Evolutionary conservation across 345 rosid species (phyloP), one percentile per base, ranked within the genome.

Genomic region (Eucalyptus polyanthemos): DNA sequence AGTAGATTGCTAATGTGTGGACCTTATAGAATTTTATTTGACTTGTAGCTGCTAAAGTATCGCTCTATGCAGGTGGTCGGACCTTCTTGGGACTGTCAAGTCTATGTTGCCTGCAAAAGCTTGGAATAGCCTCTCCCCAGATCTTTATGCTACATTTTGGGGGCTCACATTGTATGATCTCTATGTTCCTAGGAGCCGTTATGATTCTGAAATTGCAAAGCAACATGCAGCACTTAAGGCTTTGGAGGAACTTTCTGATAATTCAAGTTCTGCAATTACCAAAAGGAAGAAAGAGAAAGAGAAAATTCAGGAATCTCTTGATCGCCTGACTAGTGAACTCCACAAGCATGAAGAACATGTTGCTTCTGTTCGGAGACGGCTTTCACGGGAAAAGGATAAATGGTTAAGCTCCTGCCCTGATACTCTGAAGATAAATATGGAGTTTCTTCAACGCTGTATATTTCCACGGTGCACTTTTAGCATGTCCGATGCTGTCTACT

Each of bases 81-180:
- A 94, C 91, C 97, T 98, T 93, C 99, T 96, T 88, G 95, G 91
- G 89, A 94, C 96, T 90, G 98, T 97, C 87, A 98, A 93, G 93
- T 93, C 97, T 72, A 96, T 96, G 98, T 92, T 98, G 88, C 99
- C 99, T 80, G 90, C 97, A 83, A 98, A 93, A 94, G 99, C 99
- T 88, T 98, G 99, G 99, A 98, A 98, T 92, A 98, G 99, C 92
- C 97, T 98, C 58, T 98, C 99, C 81, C 99, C 99, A 50, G 99
- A 98, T 93, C 98, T 98, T 88, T 97, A 96, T 90, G 97, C 97
- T 37, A 97, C 98, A 8, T 98, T 98, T 91, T 98, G 99, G 99
- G 99, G 99, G 69, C 99, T 98, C 90, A 93, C 97, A 2, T 95
- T 98, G 25, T 98, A 98, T 95, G 99, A 98, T 94, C 97, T 98